Evolutionary conservation across 306 rosid genomes (phyloP), one percentile per base, ranked within the genome.

Genomic region (Castanea mollissima): DNA sequence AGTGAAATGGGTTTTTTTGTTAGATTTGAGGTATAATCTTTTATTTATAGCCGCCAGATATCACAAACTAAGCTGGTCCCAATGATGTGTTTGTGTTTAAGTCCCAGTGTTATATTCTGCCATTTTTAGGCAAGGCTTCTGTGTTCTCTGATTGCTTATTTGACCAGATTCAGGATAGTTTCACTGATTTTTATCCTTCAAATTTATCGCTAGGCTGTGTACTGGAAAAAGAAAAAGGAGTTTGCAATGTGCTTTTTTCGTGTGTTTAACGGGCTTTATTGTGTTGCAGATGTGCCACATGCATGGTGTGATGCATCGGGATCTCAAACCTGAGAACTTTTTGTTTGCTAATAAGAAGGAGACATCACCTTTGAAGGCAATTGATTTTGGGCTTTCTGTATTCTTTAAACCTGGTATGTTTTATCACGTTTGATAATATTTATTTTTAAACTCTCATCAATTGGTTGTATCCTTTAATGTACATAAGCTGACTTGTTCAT

Each of bases 311-410:
- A 95, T 95, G 89, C 99, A 95, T 79, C 77, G 99, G 62, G 99
- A 95, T 85, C 91, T 95, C 38, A 95, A 95, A 86, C 99, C 99
- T 0, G 99, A 95, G 84, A 95, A 95, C 89, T 95, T 95, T 87
- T 80, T 95, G 80, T 95, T 95, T 52, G 99, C 83, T 72, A 92
- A 90, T 85, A 91, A 86, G 88, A 95, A 93, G 88, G 99, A 95
- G 88, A 85, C 93, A 2, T 85, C 99, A 3, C 72, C 89, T 9
- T 76, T 95, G 77, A 95, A 95, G 87, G 96, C 98, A 74, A 95
- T 93, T 60, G 99, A 93, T 85, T 95, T 95, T 81, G 99, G 99
- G 71, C 76, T 95, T 82, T 95, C 99, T 3, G 92, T 93, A 82
- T 90, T 95, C 81, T 95, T 95, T 74, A 90, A 82, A 82, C 96